phyloP scores from a whole-genome alignment of 371 early-diverging fungal genomes.

The Circinella minor region DNA sequence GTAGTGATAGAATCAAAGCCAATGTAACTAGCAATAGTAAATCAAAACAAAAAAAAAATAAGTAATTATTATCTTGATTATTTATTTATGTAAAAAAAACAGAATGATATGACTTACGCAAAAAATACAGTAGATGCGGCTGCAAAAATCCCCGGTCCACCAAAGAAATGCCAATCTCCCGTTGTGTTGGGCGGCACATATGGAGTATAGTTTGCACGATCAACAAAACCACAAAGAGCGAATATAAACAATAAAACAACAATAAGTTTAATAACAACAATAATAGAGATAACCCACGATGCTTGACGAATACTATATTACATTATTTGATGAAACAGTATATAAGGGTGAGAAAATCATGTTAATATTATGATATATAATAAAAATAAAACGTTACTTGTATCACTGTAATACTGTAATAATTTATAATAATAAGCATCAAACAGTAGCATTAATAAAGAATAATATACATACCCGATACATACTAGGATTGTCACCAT shows the following conservation, averaged over 20 bases:
- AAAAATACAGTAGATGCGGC: slow-evolving; percentile 86
- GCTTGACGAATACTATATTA: slow-evolving; percentile 64
- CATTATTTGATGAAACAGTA: not conserved
- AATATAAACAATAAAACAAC: slow-evolving; percentile 83
- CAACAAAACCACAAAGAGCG: slow-evolving; percentile 66
- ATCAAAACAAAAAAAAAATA: too few relatives aligned
- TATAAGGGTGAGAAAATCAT: too few relatives aligned
- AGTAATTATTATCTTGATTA: too few relatives aligned
- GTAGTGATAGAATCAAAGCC: slow-evolving; percentile 92
- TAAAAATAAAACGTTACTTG: too few relatives aligned
- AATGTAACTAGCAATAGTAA: slow-evolving; percentile 52
- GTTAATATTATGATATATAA: too few relatives aligned
- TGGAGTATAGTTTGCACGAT: slow-evolving; percentile 73
- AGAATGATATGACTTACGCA: slow-evolving; percentile 12
- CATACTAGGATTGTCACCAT: slow-evolving; percentile 61
- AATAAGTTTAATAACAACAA: slow-evolving; percentile 78
- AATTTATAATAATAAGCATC: too few relatives aligned
- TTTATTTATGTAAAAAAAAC: too few relatives aligned
- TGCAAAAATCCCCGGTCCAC: slow-evolving; percentile 73
- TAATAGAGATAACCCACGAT: slow-evolving; percentile 67
- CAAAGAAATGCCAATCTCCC: slow-evolving; percentile 62
- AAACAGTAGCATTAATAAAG: not conserved
- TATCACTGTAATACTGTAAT: too few relatives aligned
- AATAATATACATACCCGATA: slow-evolving; percentile 55
- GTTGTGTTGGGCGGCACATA: slow-evolving; percentile 73